Percentiles rank a stretch among this genome's conserved stretches.
Evolutionary conservation across 202 grass and related monocot genomes (phyloP).

Genomic region (Cymbopogon flexuosus): DNA sequence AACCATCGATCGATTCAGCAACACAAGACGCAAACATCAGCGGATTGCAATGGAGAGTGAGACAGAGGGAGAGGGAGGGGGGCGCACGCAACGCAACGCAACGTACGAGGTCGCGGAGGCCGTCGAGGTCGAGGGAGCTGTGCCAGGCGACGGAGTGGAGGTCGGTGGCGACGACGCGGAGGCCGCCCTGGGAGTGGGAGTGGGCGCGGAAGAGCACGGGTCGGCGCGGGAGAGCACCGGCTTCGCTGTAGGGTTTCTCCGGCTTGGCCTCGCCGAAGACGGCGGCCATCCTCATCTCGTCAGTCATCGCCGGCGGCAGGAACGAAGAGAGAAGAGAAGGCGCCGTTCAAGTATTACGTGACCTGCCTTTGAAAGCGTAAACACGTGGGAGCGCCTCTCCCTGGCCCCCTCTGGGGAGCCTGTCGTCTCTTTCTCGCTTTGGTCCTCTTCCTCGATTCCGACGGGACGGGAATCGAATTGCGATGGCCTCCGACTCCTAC

Average conservation of each 20-base stretch:
- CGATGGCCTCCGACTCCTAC: constrained; percentile 18
- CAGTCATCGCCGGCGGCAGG: not conserved
- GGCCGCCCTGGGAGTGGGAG: constrained; percentile 20
- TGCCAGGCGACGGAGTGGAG: constrained; percentile 59
- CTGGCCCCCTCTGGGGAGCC: no score
- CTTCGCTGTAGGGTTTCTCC: constrained; percentile 5
- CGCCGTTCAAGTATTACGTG: not conserved
- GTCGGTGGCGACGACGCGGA: constrained; percentile 54
- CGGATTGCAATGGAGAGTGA: not conserved
- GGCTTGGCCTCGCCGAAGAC: constrained; percentile 57
- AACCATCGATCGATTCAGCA: not conserved
- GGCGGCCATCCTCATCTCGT: not conserved
- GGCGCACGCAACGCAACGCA: not conserved
- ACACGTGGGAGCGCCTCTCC: not conserved
- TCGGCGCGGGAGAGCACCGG: not conserved
- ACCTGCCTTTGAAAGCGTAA: constrained; percentile 5
- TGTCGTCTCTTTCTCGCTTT: no score
- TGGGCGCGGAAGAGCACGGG: constrained; percentile 55
- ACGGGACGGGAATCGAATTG: not conserved
- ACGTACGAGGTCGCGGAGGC: constrained; percentile 65
- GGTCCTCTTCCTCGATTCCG: not conserved
- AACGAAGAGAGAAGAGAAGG: not conserved
- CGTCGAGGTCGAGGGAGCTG: constrained; percentile 48
- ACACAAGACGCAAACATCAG: not conserved
- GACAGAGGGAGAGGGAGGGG: not conserved